Percentiles rank a stretch among this genome's conserved stretches.
These are phyloP conservation scores for Dysphania ambrosioides DNA, from an alignment of 148 eudicot genomes.

Conservation along the genomic window DNA sequence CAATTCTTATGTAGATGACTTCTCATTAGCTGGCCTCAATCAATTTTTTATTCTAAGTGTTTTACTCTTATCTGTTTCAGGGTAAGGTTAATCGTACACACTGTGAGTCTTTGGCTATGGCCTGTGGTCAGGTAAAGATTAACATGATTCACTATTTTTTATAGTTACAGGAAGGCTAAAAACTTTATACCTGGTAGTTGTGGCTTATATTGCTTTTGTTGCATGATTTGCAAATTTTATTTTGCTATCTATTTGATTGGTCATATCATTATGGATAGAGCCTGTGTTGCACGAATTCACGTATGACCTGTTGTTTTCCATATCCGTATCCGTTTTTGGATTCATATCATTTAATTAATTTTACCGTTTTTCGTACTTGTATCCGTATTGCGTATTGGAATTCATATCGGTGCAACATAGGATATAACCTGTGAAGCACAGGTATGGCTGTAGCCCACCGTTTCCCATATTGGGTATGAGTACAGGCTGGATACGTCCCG, in stretches of 20 bases:
- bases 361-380: too few relatives aligned
- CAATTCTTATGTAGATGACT: not conserved
- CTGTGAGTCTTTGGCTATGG: conserved; percentile 99
- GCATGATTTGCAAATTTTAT: not conserved
- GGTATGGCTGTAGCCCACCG: too few relatives aligned
- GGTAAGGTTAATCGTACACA: conserved; percentile 98
- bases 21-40: conserved; percentile 3
- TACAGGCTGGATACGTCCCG: too few relatives aligned
- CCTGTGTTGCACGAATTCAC: too few relatives aligned
- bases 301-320: too few relatives aligned
- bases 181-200: not conserved
- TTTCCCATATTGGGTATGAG: too few relatives aligned
- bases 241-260: not conserved
- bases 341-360: too few relatives aligned
- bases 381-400: too few relatives aligned
- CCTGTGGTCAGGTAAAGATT: conserved; percentile 85
- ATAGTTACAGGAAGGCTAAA: not conserved
- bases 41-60: conserved; percentile 12
- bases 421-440: too few relatives aligned
- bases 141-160: not conserved
- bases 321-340: too few relatives aligned
- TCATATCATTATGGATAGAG: not conserved
- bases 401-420: too few relatives aligned
- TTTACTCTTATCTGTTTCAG: conserved; percentile 36
- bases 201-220: not conserved